These are phyloP conservation scores for Auriscalpium orientale DNA, from an alignment of 768 basidiomycete species.

Conservation along the genomic window DNA sequence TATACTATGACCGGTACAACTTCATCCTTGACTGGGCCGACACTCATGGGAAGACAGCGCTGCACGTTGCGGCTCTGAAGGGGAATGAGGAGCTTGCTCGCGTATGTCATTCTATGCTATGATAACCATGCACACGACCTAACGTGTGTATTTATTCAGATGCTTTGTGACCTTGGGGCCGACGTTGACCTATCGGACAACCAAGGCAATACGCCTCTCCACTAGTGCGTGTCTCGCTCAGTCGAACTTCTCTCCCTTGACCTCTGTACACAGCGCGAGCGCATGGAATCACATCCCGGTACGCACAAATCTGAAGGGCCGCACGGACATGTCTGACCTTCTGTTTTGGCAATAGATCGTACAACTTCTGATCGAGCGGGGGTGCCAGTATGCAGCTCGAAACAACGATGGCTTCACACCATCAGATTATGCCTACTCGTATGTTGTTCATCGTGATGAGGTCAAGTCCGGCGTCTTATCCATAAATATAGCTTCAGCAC, in stretches of 20 bases:
- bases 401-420: constrained; percentile 92
- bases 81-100: constrained; percentile 87
- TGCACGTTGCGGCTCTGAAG: constrained; percentile 81
- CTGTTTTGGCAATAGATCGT: constrained; percentile 46
- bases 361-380: constrained; percentile 80
- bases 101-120: constrained; percentile 35
- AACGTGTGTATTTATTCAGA: constrained; percentile 34
- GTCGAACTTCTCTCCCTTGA: neutral
- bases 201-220: constrained; percentile 86
- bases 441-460: constrained; percentile 22
- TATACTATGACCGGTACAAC: constrained; percentile 82
- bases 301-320: constrained; percentile 22
- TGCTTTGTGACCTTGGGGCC: constrained; percentile 86
- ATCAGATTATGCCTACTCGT: constrained; percentile 90
- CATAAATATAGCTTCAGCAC: constrained; percentile 52
- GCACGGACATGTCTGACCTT: constrained; percentile 10
- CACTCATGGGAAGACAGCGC: constrained; percentile 78
- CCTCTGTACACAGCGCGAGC: constrained; percentile 53
- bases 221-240: constrained; percentile 58
- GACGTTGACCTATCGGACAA: constrained; percentile 88
- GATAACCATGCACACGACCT: no score
- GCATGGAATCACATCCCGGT: constrained; percentile 82
- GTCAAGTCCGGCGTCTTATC: constrained; percentile 13
- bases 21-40: constrained; percentile 92
- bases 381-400: constrained; percentile 73